phyloP scores from a whole-genome alignment of 306 rosid genomes.

The Rubus parviflorus region DNA sequence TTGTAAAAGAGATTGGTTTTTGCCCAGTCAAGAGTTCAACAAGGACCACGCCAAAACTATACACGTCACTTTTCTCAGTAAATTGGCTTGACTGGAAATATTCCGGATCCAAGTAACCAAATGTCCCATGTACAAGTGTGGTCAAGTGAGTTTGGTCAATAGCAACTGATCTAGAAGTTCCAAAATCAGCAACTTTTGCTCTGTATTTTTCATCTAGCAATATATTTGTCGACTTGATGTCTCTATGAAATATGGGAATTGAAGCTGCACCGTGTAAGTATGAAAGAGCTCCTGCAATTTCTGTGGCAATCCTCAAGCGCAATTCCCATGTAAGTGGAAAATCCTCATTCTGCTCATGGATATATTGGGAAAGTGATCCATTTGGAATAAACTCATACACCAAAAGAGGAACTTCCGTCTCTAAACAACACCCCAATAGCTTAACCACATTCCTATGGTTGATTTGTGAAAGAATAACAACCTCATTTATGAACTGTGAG shows the following conservation, averaged over 20 bases:
- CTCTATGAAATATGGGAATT: slow-evolving; percentile 24
- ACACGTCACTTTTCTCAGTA: slow-evolving; percentile 24
- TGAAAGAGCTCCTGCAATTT: slow-evolving; percentile 25
- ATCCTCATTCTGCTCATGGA: slow-evolving; percentile 5
- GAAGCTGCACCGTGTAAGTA: slow-evolving; percentile 21
- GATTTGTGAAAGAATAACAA: slow-evolving; percentile 26
- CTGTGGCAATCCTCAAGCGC: slow-evolving; percentile 18
- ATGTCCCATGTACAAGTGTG: slow-evolving; percentile 24
- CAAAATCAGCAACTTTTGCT: slow-evolving; percentile 33
- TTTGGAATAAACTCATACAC: slow-evolving; percentile 31
- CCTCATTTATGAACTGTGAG: slow-evolving; percentile 5
- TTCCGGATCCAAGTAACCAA: slow-evolving; percentile 31
- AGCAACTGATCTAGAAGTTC: slow-evolving; percentile 27
- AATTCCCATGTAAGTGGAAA: slow-evolving; percentile 28
- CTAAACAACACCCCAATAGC: slow-evolving; percentile 20
- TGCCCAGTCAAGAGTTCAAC: slow-evolving; percentile 20
- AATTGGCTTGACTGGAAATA: slow-evolving; percentile 26
- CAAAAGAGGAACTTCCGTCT: slow-evolving; percentile 28
- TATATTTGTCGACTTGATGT: slow-evolving; percentile 30
- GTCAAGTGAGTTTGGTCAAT: slow-evolving; percentile 34
- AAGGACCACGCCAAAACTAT: slow-evolving; percentile 25
- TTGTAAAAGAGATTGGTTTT: not conserved
- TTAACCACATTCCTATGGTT: slow-evolving; percentile 21
- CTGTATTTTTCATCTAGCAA: slow-evolving; percentile 24
- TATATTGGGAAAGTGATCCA: slow-evolving; percentile 19